These are phyloP conservation scores for Saitozyma sp. DNA, from an alignment of 768 basidiomycete species.

Conservation along the genomic window DNA sequence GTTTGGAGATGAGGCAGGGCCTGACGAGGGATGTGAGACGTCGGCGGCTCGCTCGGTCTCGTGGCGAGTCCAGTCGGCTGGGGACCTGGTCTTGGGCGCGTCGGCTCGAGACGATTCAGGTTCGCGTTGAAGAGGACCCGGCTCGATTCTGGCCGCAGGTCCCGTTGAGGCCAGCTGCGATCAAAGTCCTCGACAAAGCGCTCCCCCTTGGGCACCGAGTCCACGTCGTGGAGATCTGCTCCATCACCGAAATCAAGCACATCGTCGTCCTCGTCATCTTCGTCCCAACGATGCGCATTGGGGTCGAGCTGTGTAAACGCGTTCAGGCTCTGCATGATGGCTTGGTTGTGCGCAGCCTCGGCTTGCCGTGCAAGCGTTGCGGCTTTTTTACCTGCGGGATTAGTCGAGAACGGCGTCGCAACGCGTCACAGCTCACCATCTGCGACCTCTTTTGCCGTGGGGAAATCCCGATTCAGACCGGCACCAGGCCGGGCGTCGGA, in stretches of 20 bases:
- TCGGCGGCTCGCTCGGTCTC: no score
- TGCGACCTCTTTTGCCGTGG: slow-evolving; percentile 93
- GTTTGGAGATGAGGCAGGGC: no score
- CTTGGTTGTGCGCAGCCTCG: slow-evolving; percentile 63
- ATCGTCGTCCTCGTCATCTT: slow-evolving; percentile 79
- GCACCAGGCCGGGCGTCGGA: slow-evolving; percentile 45
- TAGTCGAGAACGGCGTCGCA: slow-evolving; percentile 2
- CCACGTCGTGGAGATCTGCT: slow-evolving; percentile 61
- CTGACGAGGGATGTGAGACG: no score
- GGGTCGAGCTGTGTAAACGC: slow-evolving; percentile 93
- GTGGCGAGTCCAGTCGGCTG: no score
- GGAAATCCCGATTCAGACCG: slow-evolving; percentile 70
- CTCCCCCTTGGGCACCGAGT: slow-evolving; percentile 71
- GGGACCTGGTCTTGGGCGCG: no score
- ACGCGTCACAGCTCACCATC: slow-evolving; percentile 60
- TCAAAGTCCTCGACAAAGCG: slow-evolving; percentile 93
- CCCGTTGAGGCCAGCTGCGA: slow-evolving; percentile 87
- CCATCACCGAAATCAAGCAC: slow-evolving; percentile 97
- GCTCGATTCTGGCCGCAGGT: slow-evolving; percentile 57
- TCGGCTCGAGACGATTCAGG: slow-evolving; percentile 73
- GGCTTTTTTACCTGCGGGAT: slow-evolving; percentile 31
- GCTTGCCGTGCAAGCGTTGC: slow-evolving; percentile 59
- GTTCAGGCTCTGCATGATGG: slow-evolving; percentile 78
- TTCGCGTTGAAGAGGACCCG: slow-evolving; percentile 93
- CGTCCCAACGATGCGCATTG: slow-evolving; percentile 96